These are phyloP conservation scores for Neotropicomus parvogracilis DNA, from an alignment of 1,284 basidiomycete genomes.

Conservation along the genomic window DNA sequence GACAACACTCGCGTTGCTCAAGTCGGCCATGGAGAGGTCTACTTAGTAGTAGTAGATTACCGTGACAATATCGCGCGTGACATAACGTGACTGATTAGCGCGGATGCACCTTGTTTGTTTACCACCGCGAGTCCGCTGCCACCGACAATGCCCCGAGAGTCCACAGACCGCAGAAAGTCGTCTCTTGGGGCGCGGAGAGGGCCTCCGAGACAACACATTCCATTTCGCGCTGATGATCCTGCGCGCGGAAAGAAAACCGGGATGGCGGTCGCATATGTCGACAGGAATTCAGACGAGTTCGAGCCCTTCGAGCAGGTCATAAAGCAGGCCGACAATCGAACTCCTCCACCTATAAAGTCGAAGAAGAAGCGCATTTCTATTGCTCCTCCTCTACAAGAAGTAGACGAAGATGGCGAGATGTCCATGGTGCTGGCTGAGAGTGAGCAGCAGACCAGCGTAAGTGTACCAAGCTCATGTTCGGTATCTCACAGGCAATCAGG, in stretches of 20 bases:
- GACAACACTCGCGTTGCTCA: constrained; percentile 18
- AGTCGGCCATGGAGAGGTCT: constrained; percentile 21
- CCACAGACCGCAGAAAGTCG: constrained; percentile 31
- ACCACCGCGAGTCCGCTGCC: constrained; percentile 18
- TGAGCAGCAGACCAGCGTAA: constrained; percentile 28
- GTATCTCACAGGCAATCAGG: constrained; percentile 20
- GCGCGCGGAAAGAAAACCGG: constrained; percentile 76
- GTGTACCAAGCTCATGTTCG: constrained; percentile 8
- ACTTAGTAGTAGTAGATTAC: neutral
- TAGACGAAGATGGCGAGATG: constrained; percentile 64
- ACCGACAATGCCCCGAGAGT: constrained; percentile 29
- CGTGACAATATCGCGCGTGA: constrained; percentile 27
- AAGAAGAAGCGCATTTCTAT: constrained; percentile 44
- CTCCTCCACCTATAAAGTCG: constrained; percentile 51
- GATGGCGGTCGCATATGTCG: constrained; percentile 60
- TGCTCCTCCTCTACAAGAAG: constrained; percentile 35
- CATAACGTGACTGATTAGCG: constrained; percentile 30
- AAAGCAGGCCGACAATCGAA: constrained; percentile 61
- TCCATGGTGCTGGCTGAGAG: constrained; percentile 68
- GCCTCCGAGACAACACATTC: constrained; percentile 58
- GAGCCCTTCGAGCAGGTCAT: constrained; percentile 79
- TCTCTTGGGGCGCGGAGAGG: constrained; percentile 34
- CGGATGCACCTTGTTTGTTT: constrained; percentile 27
- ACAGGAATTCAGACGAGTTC: constrained; percentile 77
- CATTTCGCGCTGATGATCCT: constrained; percentile 70